Evolutionary conservation across 1,139 yeast species (phyloP).

Genomic region (Nematodospora anomalae): DNA sequence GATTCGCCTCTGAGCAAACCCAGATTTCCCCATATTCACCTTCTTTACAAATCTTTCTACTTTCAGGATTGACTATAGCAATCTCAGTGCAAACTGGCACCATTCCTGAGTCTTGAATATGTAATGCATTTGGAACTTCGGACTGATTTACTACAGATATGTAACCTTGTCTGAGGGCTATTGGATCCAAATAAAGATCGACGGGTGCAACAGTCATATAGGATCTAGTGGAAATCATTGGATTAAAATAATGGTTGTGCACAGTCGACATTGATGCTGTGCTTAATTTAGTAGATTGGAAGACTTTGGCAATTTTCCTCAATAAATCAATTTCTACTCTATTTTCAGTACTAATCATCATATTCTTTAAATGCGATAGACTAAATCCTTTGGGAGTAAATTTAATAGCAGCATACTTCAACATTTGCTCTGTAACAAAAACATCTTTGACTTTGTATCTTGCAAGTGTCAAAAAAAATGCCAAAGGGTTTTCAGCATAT

Average conservation of each 20-base stretch:
- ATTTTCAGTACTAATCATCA: conserved; percentile 79
- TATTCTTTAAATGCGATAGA: conserved; percentile 66
- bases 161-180: conserved; percentile 85
- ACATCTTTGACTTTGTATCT: conserved; percentile 83
- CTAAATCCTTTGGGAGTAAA: conserved; percentile 67
- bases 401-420: conserved; percentile 67
- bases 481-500: conserved; percentile 71
- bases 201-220: conserved; percentile 89
- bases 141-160: conserved; percentile 77
- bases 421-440: conserved; percentile 82
- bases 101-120: conserved; percentile 92
- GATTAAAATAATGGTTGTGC: conserved; percentile 78
- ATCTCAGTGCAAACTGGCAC: conserved; percentile 94
- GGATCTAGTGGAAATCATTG: conserved; percentile 81
- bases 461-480: conserved; percentile 71
- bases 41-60: conserved; percentile 68
- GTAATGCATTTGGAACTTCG: conserved; percentile 65
- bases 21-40: conserved; percentile 99
- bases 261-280: conserved; percentile 74
- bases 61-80: conserved; percentile 94
- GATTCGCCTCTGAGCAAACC: conserved; percentile 89
- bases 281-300: conserved; percentile 65
- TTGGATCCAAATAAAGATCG: conserved; percentile 82
- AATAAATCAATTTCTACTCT: conserved; percentile 69
- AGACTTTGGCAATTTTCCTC: conserved; percentile 59